Evolutionary conservation across 352 stramenopile species (phyloP).

Genomic region (Phytophthora pini): DNA sequence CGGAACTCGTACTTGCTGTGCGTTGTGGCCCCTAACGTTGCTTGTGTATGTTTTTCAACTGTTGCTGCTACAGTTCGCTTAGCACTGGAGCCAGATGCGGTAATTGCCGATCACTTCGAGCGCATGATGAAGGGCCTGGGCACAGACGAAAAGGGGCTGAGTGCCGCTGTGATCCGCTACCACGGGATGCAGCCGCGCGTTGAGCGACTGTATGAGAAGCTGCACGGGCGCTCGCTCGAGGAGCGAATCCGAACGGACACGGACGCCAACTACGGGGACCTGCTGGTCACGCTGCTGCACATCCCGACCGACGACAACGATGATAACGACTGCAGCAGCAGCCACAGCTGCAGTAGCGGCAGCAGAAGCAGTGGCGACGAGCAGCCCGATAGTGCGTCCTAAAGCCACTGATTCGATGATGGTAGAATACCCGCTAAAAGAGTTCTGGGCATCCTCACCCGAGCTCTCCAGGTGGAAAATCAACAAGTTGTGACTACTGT

Average conservation of each 20-base stretch:
- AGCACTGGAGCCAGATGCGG: constrained; percentile 55
- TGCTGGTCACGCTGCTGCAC: constrained; percentile 61
- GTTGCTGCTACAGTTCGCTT: constrained; percentile 48
- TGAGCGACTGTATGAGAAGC: constrained; percentile 48
- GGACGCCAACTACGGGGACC: constrained; percentile 58
- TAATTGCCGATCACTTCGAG: constrained; percentile 61
- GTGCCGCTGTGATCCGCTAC: constrained; percentile 61
- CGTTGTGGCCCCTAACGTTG: constrained; percentile 1
- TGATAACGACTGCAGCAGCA: neutral
- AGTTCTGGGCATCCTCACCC: too few relatives aligned
- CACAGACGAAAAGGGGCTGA: constrained; percentile 68
- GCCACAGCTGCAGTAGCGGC: neutral
- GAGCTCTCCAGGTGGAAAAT: constrained; percentile 3
- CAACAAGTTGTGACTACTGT: constrained; percentile 15
- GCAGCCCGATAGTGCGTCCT: constrained; percentile 9
- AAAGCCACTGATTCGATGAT: neutral
- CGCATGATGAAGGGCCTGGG: constrained; percentile 63
- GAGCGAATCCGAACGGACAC: constrained; percentile 63
- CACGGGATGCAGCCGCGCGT: constrained; percentile 52
- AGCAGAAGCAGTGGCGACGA: constrained; percentile 8
- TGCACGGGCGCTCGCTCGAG: constrained; percentile 51
- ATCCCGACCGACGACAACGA: constrained; percentile 25
- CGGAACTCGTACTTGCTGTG: neutral
- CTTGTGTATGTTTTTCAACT: constrained; percentile 9
- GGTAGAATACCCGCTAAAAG: too few relatives aligned